A percentile compares a stretch with the other conserved stretches of the same genome.
Evolutionary conservation across 805 yeast species (phyloP).

Genomic region (Yarrowia yakushimensis): DNA sequence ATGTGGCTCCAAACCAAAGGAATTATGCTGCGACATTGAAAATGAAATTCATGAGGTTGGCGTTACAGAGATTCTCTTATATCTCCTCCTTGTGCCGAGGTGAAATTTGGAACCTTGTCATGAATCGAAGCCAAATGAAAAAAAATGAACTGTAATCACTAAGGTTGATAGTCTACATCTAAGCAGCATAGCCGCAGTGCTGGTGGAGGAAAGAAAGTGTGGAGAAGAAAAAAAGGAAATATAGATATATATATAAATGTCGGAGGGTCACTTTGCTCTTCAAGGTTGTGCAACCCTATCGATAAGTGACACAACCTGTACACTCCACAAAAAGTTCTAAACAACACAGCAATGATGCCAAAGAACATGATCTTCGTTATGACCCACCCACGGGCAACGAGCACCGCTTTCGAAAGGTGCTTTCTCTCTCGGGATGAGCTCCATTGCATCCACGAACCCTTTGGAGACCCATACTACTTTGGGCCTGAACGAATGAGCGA

Average conservation of each 20-base stretch:
- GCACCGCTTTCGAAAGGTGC: slow-evolving; percentile 33
- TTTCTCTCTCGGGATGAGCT: slow-evolving; percentile 31
- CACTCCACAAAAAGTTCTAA: background rate
- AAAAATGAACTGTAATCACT: background rate
- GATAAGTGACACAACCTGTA: background rate
- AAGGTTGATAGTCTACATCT: background rate
- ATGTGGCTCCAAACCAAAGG: too few species aligned
- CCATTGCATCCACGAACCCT: slow-evolving; percentile 33
- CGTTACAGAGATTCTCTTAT: too few species aligned
- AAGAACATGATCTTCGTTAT: slow-evolving; percentile 28
- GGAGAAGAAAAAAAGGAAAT: background rate
- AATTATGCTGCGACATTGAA: too few species aligned
- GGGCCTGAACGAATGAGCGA: slow-evolving; percentile 33
- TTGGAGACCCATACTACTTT: slow-evolving; percentile 34
- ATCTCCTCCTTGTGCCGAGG: background rate
- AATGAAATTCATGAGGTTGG: too few species aligned
- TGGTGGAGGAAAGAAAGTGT: slow-evolving; percentile 2
- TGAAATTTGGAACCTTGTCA: background rate
- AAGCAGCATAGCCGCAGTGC: slow-evolving; percentile 3
- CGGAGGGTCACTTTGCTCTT: background rate
- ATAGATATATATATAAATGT: background rate
- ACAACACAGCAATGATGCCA: slow-evolving; percentile 9
- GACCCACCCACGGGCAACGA: slow-evolving; percentile 34
- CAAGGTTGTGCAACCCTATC: background rate
- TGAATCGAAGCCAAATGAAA: too few species aligned